Evolutionary conservation across 495 filamentous ascomycete species (phyloP), one percentile per base, ranked within the genome.

Genomic region (Neurospora terricola): DNA sequence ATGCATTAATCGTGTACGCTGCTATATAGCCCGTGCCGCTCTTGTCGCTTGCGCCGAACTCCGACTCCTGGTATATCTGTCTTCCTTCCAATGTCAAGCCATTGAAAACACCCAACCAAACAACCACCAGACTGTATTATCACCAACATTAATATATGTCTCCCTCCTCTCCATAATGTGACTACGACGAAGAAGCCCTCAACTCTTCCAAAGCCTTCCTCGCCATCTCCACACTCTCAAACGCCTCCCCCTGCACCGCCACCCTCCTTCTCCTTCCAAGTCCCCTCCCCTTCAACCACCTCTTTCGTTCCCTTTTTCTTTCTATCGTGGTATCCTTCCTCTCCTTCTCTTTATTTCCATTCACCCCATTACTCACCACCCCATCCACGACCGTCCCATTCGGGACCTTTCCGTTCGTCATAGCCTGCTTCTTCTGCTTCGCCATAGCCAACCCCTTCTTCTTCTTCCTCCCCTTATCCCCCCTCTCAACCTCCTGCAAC

Each of bases 151-250:
- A 45, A 18, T 10, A 40, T 76, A 14, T 77, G 27, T 39, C 78
- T 76, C 16, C 82, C 84, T 27, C 73, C 74, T 30, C 48, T 27
- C 3, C 0, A 1, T 8, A 34, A 7, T 6, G 12, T 12, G 12
- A 62, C 14, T 23, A 66, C 12, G 27, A 34, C 5, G 27, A 62
- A 23, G 45, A 54, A 66, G 54, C 54, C 54, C 54, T 80, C 54
- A 84, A 77, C 70, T 81, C 83, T 18, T 80, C 81, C 30, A 87
- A 75, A 0, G 82, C 83, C 43, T 76, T 77, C 77, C 83, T 78
- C 1, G 86, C 85, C 37, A 72, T 80, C 18, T 77, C 76, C 8
- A 86, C 79, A 62, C 79, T 85, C 75, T 88, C 85, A 73, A 86
- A 88, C 9, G 81, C 81, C 3, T 79, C 82, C 8, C 77, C 81